Evolutionary conservation across 345 rosid genomes (phyloP).

Genomic region (Rhodamnia argentea): DNA sequence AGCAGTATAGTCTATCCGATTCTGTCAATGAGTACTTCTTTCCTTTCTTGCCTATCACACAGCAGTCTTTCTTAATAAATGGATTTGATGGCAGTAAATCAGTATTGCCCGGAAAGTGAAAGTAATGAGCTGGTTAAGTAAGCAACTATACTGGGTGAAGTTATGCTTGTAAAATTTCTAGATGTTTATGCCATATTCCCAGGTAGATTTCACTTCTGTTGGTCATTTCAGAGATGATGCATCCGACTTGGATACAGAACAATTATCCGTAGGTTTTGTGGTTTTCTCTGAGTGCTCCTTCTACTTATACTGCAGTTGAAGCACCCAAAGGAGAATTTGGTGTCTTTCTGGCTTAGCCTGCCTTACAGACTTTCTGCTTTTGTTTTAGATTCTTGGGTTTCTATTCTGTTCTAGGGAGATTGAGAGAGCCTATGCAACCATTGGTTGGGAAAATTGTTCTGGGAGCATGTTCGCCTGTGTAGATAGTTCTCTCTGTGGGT

Average conservation of each 20-base stretch:
- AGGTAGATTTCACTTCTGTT: neutral
- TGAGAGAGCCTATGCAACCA: neutral
- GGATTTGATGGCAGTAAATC: neutral
- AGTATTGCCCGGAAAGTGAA: neutral
- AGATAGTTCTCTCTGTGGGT: neutral
- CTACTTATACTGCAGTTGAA: neutral
- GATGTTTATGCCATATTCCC: neutral
- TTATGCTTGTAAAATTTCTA: too few species aligned
- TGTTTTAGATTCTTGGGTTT: neutral
- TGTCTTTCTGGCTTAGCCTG: neutral
- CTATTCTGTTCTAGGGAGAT: neutral
- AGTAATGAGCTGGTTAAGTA: neutral
- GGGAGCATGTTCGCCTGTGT: neutral
- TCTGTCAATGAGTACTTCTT: neutral
- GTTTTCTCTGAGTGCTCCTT: neutral
- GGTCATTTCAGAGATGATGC: neutral
- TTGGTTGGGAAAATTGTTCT: neutral
- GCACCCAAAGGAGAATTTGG: neutral
- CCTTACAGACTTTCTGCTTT: neutral
- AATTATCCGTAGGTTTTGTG: neutral
- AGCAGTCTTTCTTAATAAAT: neutral
- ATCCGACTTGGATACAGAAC: neutral
- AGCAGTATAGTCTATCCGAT: neutral
- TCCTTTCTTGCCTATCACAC: neutral
- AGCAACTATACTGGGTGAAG: neutral